Conservation (phyloP, 306 rosid genomes). For the Cercis canadensis region DNA sequence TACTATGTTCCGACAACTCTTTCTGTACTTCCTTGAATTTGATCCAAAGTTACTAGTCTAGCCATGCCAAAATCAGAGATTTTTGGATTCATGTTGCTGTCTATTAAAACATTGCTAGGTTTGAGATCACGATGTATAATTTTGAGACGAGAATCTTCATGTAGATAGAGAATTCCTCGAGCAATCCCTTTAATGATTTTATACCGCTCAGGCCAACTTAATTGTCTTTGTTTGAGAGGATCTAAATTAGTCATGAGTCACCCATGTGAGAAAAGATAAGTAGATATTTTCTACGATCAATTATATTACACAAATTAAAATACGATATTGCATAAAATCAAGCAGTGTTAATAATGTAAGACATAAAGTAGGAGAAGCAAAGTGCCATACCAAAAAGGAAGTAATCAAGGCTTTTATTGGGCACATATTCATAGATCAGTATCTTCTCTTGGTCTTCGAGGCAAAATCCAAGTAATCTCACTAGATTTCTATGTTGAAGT, state of each 20-base stretch:
- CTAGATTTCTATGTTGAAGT: constrained; percentile 81
- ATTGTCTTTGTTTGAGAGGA: constrained; percentile 29
- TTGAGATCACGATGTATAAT: constrained; percentile 79
- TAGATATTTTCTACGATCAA: too few species aligned
- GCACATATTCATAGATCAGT: constrained; percentile 70
- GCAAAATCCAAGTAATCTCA: constrained; percentile 68
- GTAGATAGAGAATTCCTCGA: constrained; percentile 70
- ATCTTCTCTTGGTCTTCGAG: constrained; percentile 57
- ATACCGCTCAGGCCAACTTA: constrained; percentile 55
- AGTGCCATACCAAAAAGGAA: constrained; percentile 58
- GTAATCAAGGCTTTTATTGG: constrained; percentile 68
- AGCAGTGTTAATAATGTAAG: background rate
- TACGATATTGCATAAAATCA: background rate
- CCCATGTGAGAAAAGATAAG: background rate
- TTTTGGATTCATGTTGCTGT: constrained; percentile 56
- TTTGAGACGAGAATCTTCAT: constrained; percentile 70
- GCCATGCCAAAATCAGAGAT: constrained; percentile 85
- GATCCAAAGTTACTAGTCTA: constrained; percentile 49
- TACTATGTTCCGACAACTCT: constrained; percentile 75
- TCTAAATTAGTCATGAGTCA: constrained; percentile 34
- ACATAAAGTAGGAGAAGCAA: background rate
- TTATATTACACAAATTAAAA: background rate
- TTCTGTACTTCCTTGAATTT: constrained; percentile 53
- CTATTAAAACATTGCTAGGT: constrained; percentile 67
- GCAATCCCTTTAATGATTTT: constrained; percentile 59